phyloP scores from a whole-genome alignment of 192 early-diverging fungal genomes.

The Coemansia furcata region DNA sequence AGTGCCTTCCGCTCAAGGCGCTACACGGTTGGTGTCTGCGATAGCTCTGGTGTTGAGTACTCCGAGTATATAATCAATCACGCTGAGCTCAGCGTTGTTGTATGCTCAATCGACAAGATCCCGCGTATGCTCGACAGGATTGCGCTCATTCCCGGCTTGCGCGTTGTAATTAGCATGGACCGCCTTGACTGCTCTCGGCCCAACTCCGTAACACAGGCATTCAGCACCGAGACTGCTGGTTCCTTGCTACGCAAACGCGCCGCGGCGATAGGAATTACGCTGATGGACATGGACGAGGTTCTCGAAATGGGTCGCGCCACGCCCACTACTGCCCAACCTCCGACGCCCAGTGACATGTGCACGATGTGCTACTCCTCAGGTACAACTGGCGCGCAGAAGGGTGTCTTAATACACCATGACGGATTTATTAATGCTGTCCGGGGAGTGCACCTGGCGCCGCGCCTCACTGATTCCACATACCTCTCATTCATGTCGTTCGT shows the following conservation, averaged over 20 bases:
- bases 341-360: no score
- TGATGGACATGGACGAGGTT: slow-evolving; percentile 57
- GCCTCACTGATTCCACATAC: slow-evolving; percentile 8
- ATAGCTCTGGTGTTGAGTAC: slow-evolving; percentile 68
- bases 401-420: slow-evolving; percentile 63
- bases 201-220: slow-evolving; percentile 17
- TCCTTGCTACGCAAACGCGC: slow-evolving; percentile 56
- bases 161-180: slow-evolving; percentile 76
- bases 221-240: slow-evolving; percentile 10
- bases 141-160: slow-evolving; percentile 58
- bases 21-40: slow-evolving; percentile 72
- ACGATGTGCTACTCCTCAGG: slow-evolving; percentile 72
- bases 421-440: slow-evolving; percentile 22
- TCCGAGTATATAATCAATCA: slow-evolving; percentile 78
- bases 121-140: slow-evolving; percentile 56
- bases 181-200: slow-evolving; percentile 53
- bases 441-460: background rate
- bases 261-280: slow-evolving; percentile 55
- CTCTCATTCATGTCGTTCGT: slow-evolving; percentile 72
- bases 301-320: slow-evolving; percentile 58
- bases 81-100: slow-evolving; percentile 62
- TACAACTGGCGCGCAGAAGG: slow-evolving; percentile 67
- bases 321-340: slow-evolving; percentile 23
- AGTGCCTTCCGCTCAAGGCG: slow-evolving; percentile 59
- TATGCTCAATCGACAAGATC: slow-evolving; percentile 32